Base-by-base conservation (phyloP, 805 yeast species). In the Debaryomyces hansenii region DNA sequence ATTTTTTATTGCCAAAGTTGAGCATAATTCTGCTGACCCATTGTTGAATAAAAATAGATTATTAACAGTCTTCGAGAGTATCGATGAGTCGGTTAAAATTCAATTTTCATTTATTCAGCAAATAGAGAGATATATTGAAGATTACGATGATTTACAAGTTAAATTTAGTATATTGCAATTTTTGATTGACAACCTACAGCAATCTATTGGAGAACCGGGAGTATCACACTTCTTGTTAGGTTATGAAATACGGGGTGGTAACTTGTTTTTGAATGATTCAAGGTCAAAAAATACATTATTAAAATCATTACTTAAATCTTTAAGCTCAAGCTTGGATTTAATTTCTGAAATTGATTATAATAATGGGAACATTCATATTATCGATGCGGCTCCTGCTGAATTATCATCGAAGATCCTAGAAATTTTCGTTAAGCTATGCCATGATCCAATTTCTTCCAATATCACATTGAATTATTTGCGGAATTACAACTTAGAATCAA, bases 201-300 rank as follows among this genome's bases (percentile, higher is more conserved):
- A 70, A 1, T 50, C 68, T 1, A 66, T 70, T 6, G 67, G 67
- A 9, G 67, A 64, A 12, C 75, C 82, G 5, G 75, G 84, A 0
- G 75, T 86, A 1, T 70, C 92, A 0, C 97, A 90, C 59, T 84
- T 85, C 54, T 62, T 92, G 7, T 72, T 92, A 1, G 98, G 98
- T 0, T 90, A 83, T 62, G 82, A 80, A 36, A 56, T 66, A 53
- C 48, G 65, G 55, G 78, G 70, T 4, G 67, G 58, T 1, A 79
- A 75, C 42, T 66, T 83, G 16, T 62, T 79, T 0, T 61, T 83
- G n/a, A 82, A 82, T 2, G 82, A 89, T 0, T 80, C 82, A 20
- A 76, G 85, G 42, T 66, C 65, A 2, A 77, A 88, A 0, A 70
- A 73, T 12, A 84, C 90, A 2, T 62, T 87, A 7, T 72, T 91